phyloP scores from a whole-genome alignment of 805 yeast species.

The Cyberlindnera veronae region DNA sequence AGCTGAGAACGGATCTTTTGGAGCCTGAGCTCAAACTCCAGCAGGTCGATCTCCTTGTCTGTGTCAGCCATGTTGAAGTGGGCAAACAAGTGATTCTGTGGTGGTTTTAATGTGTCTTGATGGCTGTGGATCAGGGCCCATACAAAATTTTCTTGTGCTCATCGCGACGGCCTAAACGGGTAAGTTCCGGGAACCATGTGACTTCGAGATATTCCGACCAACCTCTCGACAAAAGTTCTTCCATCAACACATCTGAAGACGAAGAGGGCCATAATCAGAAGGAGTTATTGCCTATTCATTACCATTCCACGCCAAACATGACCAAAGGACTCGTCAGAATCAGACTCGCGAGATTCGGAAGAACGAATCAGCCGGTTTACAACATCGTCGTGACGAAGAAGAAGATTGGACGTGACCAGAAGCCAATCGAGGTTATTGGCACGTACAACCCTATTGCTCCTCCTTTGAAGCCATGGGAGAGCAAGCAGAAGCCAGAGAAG shows the following conservation, averaged over 20 bases:
- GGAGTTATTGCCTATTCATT: no score
- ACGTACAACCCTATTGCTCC: slow-evolving; percentile 84
- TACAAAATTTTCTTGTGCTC: slow-evolving; percentile 8
- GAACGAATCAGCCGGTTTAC: slow-evolving; percentile 81
- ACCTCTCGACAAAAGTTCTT: slow-evolving; percentile 5
- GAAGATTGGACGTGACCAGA: slow-evolving; percentile 72
- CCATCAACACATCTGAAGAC: neutral
- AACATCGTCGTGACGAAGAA: slow-evolving; percentile 87
- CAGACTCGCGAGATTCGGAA: slow-evolving; percentile 89
- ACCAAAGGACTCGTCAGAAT: slow-evolving; percentile 76
- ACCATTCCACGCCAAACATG: slow-evolving; percentile 26
- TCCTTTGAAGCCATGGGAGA: slow-evolving; percentile 62
- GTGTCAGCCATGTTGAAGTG: slow-evolving; percentile 11
- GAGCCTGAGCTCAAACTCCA: slow-evolving; percentile 52
- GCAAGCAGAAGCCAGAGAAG: slow-evolving; percentile 57
- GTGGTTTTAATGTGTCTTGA: neutral
- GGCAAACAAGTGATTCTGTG: no score
- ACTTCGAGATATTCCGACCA: slow-evolving; percentile 3
- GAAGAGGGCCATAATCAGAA: no score
- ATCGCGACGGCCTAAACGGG: slow-evolving; percentile 3
- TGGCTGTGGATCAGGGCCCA: neutral
- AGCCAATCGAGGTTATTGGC: slow-evolving; percentile 94
- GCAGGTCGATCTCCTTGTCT: slow-evolving; percentile 23
- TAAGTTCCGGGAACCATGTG: slow-evolving; percentile 3
- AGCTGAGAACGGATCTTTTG: slow-evolving; percentile 67